Percentiles rank a stretch among this genome's conserved stretches.
phyloP scores from a whole-genome alignment of 495 filamentous ascomycete species.

The Aspergillus panamensis region DNA sequence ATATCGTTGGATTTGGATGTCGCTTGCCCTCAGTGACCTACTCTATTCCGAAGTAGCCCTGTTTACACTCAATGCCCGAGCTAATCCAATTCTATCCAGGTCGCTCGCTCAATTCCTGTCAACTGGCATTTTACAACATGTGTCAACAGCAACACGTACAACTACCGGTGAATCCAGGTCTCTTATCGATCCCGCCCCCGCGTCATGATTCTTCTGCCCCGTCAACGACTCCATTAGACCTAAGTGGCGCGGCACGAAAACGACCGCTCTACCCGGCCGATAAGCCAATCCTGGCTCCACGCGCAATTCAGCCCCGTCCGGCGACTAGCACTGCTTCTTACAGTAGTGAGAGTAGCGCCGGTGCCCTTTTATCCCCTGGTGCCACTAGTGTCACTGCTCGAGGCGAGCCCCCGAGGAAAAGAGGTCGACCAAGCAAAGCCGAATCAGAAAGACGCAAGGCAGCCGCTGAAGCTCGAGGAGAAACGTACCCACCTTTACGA shows the following conservation, averaged over 20 bases:
- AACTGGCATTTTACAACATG: constrained; percentile 38
- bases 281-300: constrained; percentile 32
- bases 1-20: not conserved
- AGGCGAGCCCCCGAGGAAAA: constrained; percentile 52
- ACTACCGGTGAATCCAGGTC: constrained; percentile 23
- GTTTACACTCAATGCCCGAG: not conserved
- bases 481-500: constrained; percentile 45
- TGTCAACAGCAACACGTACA: constrained; percentile 26
- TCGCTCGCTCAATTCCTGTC: constrained; percentile 45
- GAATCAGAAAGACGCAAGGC: constrained; percentile 51
- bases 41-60: not conserved
- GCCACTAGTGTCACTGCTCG: constrained; percentile 21
- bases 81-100: constrained; percentile 29
- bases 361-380: constrained; percentile 38
- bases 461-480: constrained; percentile 51
- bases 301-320: constrained; percentile 43
- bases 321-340: constrained; percentile 36
- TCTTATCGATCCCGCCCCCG: constrained; percentile 26
- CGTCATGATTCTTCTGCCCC: constrained; percentile 25
- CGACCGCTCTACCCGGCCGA: constrained; percentile 35
- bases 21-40: not conserved
- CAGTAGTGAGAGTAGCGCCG: constrained; percentile 39
- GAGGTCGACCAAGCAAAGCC: constrained; percentile 57
- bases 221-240: constrained; percentile 26
- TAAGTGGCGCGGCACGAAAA: constrained; percentile 29